A percentile compares a stretch with the other conserved stretches of the same genome.
These are phyloP conservation scores for Pharnaceum exiguum DNA, from an alignment of 148 eudicot species.

Conservation along the genomic window DNA sequence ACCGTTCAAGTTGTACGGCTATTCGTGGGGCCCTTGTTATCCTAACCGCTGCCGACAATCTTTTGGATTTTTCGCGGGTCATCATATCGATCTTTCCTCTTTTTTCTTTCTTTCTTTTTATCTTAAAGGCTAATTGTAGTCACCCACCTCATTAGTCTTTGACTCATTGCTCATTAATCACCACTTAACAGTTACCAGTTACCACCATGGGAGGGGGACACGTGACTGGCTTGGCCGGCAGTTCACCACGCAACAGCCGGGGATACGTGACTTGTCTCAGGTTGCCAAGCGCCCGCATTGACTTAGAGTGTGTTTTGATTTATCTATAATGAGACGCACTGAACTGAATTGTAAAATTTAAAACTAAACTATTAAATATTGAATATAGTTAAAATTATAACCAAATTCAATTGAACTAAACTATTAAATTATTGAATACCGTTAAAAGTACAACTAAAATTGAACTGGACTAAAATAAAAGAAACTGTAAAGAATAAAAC, in stretches of 20 bases:
- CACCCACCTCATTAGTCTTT: neutral
- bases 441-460: no score
- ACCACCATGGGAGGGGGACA: neutral
- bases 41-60: constrained; percentile 35
- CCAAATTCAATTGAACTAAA: no score
- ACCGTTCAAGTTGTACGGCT: constrained; percentile 30
- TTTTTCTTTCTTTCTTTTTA: neutral
- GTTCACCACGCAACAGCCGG: constrained; percentile 15
- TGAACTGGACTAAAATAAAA: no score
- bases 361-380: no score
- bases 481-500: no score
- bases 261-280: constrained; percentile 20
- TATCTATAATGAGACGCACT: no score
- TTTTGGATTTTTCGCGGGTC: neutral
- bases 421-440: no score
- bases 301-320: neutral
- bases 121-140: neutral
- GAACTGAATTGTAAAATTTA: no score
- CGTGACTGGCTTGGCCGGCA: constrained; percentile 19
- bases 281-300: neutral
- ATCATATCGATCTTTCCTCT: constrained; percentile 5
- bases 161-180: neutral
- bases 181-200: neutral
- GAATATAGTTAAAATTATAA: no score
- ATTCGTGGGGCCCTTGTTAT: constrained; percentile 13